Conservation (phyloP, 1,284 basidiomycete species). For the Boletus semigastroideus region DNA sequence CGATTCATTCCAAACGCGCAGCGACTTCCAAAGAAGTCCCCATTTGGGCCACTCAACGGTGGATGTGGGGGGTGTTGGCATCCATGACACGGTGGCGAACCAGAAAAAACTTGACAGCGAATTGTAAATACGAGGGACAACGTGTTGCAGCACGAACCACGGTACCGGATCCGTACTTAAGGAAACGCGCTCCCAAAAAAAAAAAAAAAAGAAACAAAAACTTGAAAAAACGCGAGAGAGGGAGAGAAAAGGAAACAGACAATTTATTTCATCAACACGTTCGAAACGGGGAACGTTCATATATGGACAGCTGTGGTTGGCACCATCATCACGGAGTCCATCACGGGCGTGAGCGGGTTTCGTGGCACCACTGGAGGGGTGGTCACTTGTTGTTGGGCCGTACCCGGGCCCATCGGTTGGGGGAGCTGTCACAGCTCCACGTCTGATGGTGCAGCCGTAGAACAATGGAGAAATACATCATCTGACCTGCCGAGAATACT, state of each 20-base stretch:
- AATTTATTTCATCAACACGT: slow-evolving; percentile 10
- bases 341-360: neutral
- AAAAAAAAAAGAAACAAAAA: neutral
- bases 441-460: slow-evolving; percentile 1
- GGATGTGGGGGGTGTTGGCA: slow-evolving; percentile 5
- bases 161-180: neutral
- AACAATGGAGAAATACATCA: slow-evolving; percentile 1
- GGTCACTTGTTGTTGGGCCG: too few species aligned
- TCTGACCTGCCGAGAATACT: slow-evolving; percentile 14
- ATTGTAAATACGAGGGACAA: slow-evolving; percentile 6
- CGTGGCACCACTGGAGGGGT: too few species aligned
- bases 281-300: slow-evolving; percentile 8
- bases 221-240: too few species aligned
- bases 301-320: slow-evolving; percentile 11
- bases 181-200: neutral
- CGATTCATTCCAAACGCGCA: neutral
- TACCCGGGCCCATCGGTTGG: neutral
- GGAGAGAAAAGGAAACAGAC: neutral
- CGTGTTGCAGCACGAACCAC: slow-evolving; percentile 6
- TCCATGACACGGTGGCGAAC: slow-evolving; percentile 14
- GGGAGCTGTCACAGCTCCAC: neutral
- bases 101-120: slow-evolving; percentile 18
- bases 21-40: neutral
- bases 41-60: slow-evolving; percentile 10
- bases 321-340: neutral